Base-by-base conservation (phyloP, 2,329 filamentous ascomycete genomes). In the Nemania diffusa region DNA sequence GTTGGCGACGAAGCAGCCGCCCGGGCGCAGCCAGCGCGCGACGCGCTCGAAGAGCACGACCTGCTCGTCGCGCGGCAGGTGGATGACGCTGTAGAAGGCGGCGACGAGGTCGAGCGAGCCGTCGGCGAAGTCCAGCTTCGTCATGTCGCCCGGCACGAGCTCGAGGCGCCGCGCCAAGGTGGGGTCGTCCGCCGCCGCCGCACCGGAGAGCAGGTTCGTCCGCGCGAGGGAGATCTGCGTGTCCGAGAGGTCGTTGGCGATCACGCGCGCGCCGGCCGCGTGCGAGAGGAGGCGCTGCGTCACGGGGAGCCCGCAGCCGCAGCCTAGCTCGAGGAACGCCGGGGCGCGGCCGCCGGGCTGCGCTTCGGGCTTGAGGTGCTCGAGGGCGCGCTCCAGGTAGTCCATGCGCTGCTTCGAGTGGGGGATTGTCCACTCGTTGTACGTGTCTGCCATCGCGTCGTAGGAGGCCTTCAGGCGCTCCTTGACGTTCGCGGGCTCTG, bases 1-100 rank as follows among this genome's bases (percentile, higher is more conserved):
- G 70, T 84, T 87, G 7, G 79, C 80, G 27, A 89, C 79, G 24
- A 88, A 69, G 42, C 77, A 78, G 0, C 86, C 86, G 0, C 84
- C 85, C 0, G 83, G 82, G 69, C 81, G 83, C 42, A 89, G 73
- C 87, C 86, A 89, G 6, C 44, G 50, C 0, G 66, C 70, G 22
- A 87, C 80, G 42, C 81, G 79, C n/a, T 59, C 42, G 24, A 88
- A 70, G 63, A 88, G 78, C 24, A 75, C 74, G 0, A 69, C 75
- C 75, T 88, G 86, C 72, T 88, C 85, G 1, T 76, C 75, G 5
- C 81, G 79, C 1, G 85, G 84, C 5, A 89, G 79, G 70, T 88
- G 87, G 58, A 87, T 83, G 58, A 89, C 74, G 37, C 82, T 85
- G 75, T 87, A 88, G 71, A 88, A 82, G 0, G 77, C 86, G 0